Conservation (phyloP, 73 alveolate species). For the Symbiodinium natans region DNA sequence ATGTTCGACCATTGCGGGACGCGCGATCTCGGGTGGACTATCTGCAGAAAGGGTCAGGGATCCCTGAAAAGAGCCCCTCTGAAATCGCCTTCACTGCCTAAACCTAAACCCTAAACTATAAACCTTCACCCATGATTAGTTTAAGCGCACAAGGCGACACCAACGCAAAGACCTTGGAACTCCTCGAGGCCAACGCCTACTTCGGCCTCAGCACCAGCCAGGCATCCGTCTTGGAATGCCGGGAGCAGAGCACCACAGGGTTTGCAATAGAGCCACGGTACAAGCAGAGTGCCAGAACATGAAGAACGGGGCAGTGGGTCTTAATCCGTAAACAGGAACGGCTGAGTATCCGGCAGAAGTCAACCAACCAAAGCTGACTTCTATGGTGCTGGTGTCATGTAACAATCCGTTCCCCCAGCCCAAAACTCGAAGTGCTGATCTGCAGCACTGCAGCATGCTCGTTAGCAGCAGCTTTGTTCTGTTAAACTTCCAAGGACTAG, state of each 20-base stretch:
- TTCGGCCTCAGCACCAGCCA: conserved; percentile 96
- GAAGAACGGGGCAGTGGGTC: neutral
- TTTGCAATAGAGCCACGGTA: neutral
- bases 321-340: neutral
- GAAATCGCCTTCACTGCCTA: neutral
- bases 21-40: too few relatives aligned
- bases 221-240: neutral
- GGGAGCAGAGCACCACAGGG: too few relatives aligned
- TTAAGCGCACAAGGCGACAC: too few relatives aligned
- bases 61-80: too few relatives aligned
- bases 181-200: conserved; percentile 96
- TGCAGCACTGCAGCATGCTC: too few relatives aligned
- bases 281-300: neutral
- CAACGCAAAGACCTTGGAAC: conserved; percentile 95
- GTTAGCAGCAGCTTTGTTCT: too few relatives aligned
- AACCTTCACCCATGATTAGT: too few relatives aligned
- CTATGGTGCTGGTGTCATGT: neutral
- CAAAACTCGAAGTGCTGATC: too few relatives aligned
- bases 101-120: too few relatives aligned
- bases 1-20: too few relatives aligned
- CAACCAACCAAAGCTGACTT: neutral
- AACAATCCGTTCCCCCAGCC: neutral
- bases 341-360: neutral
- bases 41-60: too few relatives aligned
- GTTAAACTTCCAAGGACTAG: too few relatives aligned